Evolutionary conservation across 75 land plant genomes (phyloP), one percentile per base, ranked within the genome.

Genomic region (Chamaecyparis obtusa): DNA sequence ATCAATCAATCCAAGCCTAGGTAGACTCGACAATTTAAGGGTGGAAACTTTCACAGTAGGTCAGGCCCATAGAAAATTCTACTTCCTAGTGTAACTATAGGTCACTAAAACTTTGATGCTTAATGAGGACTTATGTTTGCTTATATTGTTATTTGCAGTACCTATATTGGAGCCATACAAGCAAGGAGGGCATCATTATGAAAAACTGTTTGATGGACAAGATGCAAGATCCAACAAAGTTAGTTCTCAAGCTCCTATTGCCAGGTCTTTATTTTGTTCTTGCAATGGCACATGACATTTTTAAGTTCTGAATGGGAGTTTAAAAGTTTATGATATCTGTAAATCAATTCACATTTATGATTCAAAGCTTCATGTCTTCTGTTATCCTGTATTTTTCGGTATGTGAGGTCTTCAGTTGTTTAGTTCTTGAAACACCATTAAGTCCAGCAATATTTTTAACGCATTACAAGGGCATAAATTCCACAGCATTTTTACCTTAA

Each of bases 181-280:
- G 85, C 89, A 87, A 46, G 55, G 86, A 60, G 86, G 84, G 30
- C 87, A 76, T 51, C 81, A 89, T 71, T 91, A 92, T 89, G 94
- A 91, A 16, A 92, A 94, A 56, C 3, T 90, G 32, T 87, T 89
- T 86, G 92, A 89, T 19, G 84, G 86, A 35, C 91, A 46, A 85
- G 94, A 90, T 83, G 44, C 83, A 8, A 89, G 88, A 86, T 44
- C 89, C 79, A 88, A 72, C 54, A 93, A 91, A 72, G 95, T 93
- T 67, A 69, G 57, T 51, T 44, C 51, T 24, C 69, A 83, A 78
- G 81, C 43, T 39, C 81, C 10, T 39, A 37, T 39, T 39, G 27
- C 43, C 44, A 78, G 81, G 69, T 49, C 54, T 71, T 83, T 54
- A 55, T 64, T 83, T 83, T 46, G 71, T 39, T 36, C 43, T 76